Base-by-base conservation (phyloP, 1,284 basidiomycete genomes). In the Ceratobasidium sp. region DNA sequence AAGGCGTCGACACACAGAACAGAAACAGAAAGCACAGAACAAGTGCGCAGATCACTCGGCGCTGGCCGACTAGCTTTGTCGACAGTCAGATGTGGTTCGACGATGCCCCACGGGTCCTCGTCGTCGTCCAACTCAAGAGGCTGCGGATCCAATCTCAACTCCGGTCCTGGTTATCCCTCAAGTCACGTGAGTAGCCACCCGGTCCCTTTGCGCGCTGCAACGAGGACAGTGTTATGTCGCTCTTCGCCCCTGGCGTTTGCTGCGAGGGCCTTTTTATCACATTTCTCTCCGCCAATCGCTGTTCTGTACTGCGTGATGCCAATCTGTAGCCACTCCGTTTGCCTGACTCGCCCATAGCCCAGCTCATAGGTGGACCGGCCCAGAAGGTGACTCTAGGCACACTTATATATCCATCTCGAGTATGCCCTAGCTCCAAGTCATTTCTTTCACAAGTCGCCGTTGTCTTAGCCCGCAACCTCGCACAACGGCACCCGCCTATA, bases 41-140 rank as follows among this genome's bases (percentile, higher is more conserved):
- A 46, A 44, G 50, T 73, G 70, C 70, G 70, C 70, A 73, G 70
- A 73, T 73, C 40, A 73, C 70, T 73, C 70, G 70, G 70, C 70
- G 70, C 70, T 73, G 70, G 70, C 70, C 70, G 70, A 73, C 70
- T 70, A 73, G 57, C 42, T 48, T 62, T 26, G 70, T 73, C 70
- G 70, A 73, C 70, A 44, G 15, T 50, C 42, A 52, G 57, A 61
- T 44, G 62, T 40, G 44, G 40, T 65, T 65, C 62, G 62, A 73
- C 56, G 70, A 61, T 57, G 70, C 20, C 40, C 52, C 13, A n/a
- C 26, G 54, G 62, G 33, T 65, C 62, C 50, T 56, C 54, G 50
- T 62, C 70, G 70, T 73, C 70, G 70, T 73, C 70, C 46, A 68
- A 68, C 66, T 68, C 48, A 68, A 42, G 44, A 68, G 66, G 66